Evolutionary conservation across 441 rosid species (phyloP).

Genomic region (Pelargonium hybrid): DNA sequence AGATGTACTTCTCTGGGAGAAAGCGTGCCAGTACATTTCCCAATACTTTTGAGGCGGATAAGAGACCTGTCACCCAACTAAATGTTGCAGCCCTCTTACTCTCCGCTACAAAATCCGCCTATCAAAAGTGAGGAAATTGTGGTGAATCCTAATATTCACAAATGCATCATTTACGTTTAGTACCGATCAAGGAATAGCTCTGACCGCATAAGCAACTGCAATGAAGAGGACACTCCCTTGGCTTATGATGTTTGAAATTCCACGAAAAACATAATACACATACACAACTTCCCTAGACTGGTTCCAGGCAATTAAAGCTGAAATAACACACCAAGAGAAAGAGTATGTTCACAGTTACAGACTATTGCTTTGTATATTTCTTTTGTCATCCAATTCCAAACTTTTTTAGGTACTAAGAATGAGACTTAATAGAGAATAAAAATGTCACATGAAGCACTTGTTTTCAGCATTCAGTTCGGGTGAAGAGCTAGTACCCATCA

Average conservation of each 20-base stretch:
- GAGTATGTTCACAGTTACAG: neutral
- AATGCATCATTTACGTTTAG: neutral
- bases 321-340: slow-evolving; percentile 3
- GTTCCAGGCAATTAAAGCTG: slow-evolving; percentile 42
- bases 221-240: slow-evolving; percentile 60
- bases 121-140: slow-evolving; percentile 15
- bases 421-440: neutral
- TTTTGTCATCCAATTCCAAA: neutral
- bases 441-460: neutral
- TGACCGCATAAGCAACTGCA: slow-evolving; percentile 49
- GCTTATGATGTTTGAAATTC: slow-evolving; percentile 41
- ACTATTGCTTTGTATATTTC: neutral
- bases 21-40: slow-evolving; percentile 44
- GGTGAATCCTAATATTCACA: neutral
- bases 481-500: neutral
- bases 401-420: neutral
- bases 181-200: neutral
- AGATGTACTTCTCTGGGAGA: slow-evolving; percentile 40
- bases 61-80: slow-evolving; percentile 50
- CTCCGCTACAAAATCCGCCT: slow-evolving; percentile 39
- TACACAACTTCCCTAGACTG: slow-evolving; percentile 38
- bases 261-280: slow-evolving; percentile 43
- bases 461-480: neutral
- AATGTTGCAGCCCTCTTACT: slow-evolving; percentile 39
- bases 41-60: slow-evolving; percentile 41